Conservation (phyloP, 1,284 basidiomycete species). For the Coniophora puteana region DNA sequence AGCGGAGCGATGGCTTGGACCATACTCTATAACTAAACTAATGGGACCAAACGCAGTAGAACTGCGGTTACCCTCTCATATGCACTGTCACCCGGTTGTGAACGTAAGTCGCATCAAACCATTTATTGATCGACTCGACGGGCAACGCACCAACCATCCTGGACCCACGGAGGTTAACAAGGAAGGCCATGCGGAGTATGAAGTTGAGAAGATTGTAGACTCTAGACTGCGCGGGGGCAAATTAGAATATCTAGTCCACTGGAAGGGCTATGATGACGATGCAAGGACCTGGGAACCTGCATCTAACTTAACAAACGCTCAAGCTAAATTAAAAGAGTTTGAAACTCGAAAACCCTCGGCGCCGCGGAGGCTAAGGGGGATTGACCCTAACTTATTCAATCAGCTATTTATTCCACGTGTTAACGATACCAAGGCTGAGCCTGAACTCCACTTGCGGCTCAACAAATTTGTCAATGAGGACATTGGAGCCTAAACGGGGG, state of each 20-base stretch:
- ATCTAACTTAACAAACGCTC: too few species aligned
- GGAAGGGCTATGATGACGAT: neutral
- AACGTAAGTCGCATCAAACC: slow-evolving; percentile 3
- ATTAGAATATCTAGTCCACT: slow-evolving; percentile 2
- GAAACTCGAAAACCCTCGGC: too few species aligned
- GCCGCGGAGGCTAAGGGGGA: too few species aligned
- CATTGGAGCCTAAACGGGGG: too few species aligned
- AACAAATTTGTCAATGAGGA: too few species aligned
- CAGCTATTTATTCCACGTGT: too few species aligned
- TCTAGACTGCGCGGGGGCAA: neutral
- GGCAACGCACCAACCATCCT: neutral
- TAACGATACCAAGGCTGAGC: too few species aligned
- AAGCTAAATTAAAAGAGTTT: too few species aligned
- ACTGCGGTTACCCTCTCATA: slow-evolving; percentile 4
- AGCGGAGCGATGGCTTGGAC: neutral
- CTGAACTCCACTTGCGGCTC: too few species aligned
- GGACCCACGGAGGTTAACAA: neutral
- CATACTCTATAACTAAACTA: neutral
- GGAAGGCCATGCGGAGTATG: neutral
- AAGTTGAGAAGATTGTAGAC: slow-evolving; percentile 1
- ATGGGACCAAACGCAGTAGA: neutral
- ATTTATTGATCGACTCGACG: neutral
- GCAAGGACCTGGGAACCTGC: slow-evolving; percentile 1
- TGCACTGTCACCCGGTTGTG: neutral
- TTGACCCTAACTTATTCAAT: too few species aligned